Evolutionary conservation across 768 basidiomycete genomes (phyloP).

Genomic region (Daedaleopsis sinensis): DNA sequence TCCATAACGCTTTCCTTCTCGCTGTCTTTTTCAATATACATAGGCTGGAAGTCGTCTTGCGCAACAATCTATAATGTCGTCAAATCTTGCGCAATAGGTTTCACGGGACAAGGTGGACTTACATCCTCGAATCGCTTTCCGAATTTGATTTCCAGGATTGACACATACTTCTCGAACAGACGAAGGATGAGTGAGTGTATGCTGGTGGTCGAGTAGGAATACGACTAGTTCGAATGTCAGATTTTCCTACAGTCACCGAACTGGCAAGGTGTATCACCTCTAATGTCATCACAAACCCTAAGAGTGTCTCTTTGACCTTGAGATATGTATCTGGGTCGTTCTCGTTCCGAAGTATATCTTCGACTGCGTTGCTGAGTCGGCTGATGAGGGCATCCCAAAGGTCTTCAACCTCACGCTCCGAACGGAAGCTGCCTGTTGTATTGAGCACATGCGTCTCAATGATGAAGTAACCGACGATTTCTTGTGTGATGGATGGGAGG

Average conservation of each 20-base stretch:
- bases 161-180: conserved; percentile 88
- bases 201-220: conserved; percentile 82
- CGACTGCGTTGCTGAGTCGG: conserved; percentile 73
- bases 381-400: conserved; percentile 89
- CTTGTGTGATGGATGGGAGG: conserved; percentile 80
- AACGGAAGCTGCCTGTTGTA: conserved; percentile 89
- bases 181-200: conserved; percentile 85
- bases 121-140: conserved; percentile 82
- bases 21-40: conserved; percentile 63
- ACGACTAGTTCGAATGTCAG: conserved; percentile 55
- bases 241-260: no score
- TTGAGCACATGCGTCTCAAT: conserved; percentile 91
- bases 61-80: conserved; percentile 63
- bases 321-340: conserved; percentile 82
- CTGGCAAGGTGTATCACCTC: conserved; percentile 56
- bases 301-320: conserved; percentile 79
- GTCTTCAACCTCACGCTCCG: conserved; percentile 88
- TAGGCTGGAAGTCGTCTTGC: conserved; percentile 88
- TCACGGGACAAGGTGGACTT: conserved; percentile 25
- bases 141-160: conserved; percentile 80
- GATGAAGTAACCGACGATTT: conserved; percentile 97
- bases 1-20: conserved; percentile 78
- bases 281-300: conserved; percentile 88
- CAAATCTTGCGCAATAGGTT: not conserved
- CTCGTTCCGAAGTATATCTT: conserved; percentile 70